phyloP scores from a whole-genome alignment of 768 basidiomycete genomes.

The Trametes coccinea region DNA sequence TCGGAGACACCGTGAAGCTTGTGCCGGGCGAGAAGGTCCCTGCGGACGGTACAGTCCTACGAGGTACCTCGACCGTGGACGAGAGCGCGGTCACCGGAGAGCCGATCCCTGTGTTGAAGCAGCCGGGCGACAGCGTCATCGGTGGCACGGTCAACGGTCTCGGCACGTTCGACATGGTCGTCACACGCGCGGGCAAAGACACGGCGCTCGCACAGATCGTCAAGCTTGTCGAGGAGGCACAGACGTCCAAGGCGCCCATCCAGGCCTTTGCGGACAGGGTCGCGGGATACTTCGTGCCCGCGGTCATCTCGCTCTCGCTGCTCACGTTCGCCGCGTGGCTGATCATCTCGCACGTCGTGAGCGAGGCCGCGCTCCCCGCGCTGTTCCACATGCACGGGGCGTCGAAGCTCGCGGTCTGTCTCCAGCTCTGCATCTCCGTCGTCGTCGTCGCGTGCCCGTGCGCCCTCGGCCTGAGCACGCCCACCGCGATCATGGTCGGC shows the following conservation, averaged over 20 bases:
- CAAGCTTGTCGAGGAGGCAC: conserved; percentile 94
- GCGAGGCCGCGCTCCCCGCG: conserved; percentile 62
- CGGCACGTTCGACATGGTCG: conserved; percentile 96
- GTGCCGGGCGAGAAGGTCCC: conserved; percentile 97
- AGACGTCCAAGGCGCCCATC: conserved; percentile 97
- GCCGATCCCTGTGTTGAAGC: conserved; percentile 84
- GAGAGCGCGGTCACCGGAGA: conserved; percentile 98
- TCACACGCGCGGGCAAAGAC: conserved; percentile 94
- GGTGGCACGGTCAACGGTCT: conserved; percentile 97
- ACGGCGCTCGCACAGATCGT: conserved; percentile 97
- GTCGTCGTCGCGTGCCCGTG: conserved; percentile 98
- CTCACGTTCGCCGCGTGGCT: conserved; percentile 88
- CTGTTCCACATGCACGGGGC: conserved; percentile 87
- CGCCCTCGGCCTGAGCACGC: conserved; percentile 92
- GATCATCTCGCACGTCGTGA: conserved; percentile 60
- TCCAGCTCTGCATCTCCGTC: conserved; percentile 97
- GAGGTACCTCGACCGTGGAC: conserved; percentile 86
- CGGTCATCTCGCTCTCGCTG: conserved; percentile 79
- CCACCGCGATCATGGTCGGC: conserved; percentile 99
- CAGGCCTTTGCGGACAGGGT: conserved; percentile 95
- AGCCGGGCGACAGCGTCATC: conserved; percentile 81
- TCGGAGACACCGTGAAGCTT: conserved; percentile 89
- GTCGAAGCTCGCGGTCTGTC: conserved; percentile 84
- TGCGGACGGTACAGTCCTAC: conserved; percentile 88
- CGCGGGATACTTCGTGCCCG: conserved; percentile 93